Evolutionary conservation across 2,329 filamentous ascomycete genomes (phyloP), one percentile per base, ranked within the genome.

Genomic region (Pseudofabraea citricarpa): DNA sequence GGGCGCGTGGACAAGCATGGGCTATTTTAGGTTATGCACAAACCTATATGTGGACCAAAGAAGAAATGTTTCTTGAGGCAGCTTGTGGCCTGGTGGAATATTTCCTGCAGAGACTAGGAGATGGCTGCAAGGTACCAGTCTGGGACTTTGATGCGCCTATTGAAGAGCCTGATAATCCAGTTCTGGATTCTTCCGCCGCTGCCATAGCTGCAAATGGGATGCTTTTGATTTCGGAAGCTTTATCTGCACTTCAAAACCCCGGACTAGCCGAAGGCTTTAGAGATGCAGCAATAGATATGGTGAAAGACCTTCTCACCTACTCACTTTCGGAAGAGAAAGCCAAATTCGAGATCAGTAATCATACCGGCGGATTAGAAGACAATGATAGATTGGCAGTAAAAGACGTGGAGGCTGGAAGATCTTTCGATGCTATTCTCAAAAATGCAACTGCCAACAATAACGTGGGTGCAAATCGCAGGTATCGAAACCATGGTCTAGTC

Each of bases 131-230:
- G 15, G 58, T 64, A 2, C 65, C 65, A 3, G 52, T 64, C 0
- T 67, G 64, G 64, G 73, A 77, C 42, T 76, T 76, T 36, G 68
- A 75, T 46, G 73, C 72, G 0, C 73, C 72, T 0, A 49, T 65
- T 5, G 49, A 59, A 2, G 57, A 64, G 24, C 27, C 24, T 23
- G 18, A 22, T 1, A 42, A 46, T 1, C 62, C 63, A 0, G 33
- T 67, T 13, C 52, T 64, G 0, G 66, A 69, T 16, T 62, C 60
- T 2, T 69, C 64, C 0, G 65, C 66, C 0, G 67, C 65, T 0
- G 52, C 62, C 15, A 68, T 69, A 36, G 64, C 67, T 1, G 65
- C 68, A 5, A 70, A 70, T 39, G 67, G 68, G 0, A 58, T 71
- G 59, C 52, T 70, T 0, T 27, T 70, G 1, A 47, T 70, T 1